A percentile compares a stretch with the other conserved stretches of the same genome.
phyloP scores from a whole-genome alignment of 179 eudicot species.

The Sideroxylon spinosum region DNA sequence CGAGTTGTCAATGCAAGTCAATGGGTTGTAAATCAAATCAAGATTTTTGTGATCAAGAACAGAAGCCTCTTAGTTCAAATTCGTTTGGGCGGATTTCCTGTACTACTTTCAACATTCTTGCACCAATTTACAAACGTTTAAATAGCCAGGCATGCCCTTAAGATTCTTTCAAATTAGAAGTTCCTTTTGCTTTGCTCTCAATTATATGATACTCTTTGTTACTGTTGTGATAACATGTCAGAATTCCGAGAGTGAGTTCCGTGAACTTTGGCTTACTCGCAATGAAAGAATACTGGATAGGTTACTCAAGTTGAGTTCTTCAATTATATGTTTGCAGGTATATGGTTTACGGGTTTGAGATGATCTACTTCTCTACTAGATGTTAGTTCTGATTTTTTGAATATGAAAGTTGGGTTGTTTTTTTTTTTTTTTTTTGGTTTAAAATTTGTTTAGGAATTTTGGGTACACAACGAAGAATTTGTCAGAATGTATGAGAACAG shows the following conservation, averaged over 20 bases:
- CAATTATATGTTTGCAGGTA: conserved; percentile 71
- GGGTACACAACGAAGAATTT: conserved; percentile 70
- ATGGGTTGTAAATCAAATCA: conserved; percentile 12
- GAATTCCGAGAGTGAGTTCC: conserved; percentile 45
- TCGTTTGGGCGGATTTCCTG: conserved; percentile 35
- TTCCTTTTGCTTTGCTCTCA: background rate
- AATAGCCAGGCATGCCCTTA: conserved; percentile 33
- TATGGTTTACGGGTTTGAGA: background rate
- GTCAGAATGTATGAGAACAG: conserved; percentile 58
- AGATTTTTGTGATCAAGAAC: conserved; percentile 7
- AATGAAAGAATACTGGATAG: conserved; percentile 58
- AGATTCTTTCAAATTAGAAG: background rate
- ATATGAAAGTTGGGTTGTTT: background rate
- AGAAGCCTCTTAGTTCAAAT: background rate
- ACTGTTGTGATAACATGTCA: conserved; percentile 18
- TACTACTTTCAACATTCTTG: conserved; percentile 66
- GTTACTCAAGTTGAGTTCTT: conserved; percentile 51
- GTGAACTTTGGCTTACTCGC: conserved; percentile 47
- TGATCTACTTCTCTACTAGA: background rate
- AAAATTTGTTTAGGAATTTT: conserved; percentile 40
- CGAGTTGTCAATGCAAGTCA: background rate
- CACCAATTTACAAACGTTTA: conserved; percentile 62
- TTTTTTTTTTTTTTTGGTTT: background rate
- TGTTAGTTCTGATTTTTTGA: background rate
- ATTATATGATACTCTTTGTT: background rate